Base-by-base conservation (phyloP, 768 basidiomycete species). In the Cantharellus cinnabarinus region DNA sequence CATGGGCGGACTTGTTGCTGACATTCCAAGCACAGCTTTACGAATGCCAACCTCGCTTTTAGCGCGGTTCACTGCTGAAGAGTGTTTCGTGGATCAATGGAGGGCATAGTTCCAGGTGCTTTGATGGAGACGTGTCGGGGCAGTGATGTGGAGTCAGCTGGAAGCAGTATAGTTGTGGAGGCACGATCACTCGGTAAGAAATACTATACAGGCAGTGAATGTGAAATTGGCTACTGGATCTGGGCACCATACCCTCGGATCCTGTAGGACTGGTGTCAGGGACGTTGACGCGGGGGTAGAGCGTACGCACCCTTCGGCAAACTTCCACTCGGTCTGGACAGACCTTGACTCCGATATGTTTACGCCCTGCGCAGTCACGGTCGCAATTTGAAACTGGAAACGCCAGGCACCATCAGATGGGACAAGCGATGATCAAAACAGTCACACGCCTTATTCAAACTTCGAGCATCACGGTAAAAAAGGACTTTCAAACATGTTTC, bases 401-500 rank as follows among this genome's bases (percentile, higher is more conserved):
- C n/a, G 54, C 44, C 10, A 10, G 44, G 44, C 10, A 10, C 44
- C 44, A 10, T 29, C 44, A 48, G 10, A 48, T 10, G 10, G 10
- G 29, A 48, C 37, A 20, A 48, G 34, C 7, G 29, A 38, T 57
- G 44, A 37, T 52, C 35, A 39, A 58, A 42, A 51, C 44, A 48
- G n/a, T 39, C 50, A 67, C 75, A 40, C 63, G 89, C 93, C 80
- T 97, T 95, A 77, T 98, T 86, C 69, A 93, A 73, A 73, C 87
- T 89, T 64, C 94, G 77, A 3, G 94, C 94, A 65, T 99, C 95
- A 50, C 95, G 81, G 72, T 99, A 99, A 72, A 83, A 98, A 54
- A 99, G 77, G 14, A 98, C 91, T 64, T 82, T 81, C 83, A 99
- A 88, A 68, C 85, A 81, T 56, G 85, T 79, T 66, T 85, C 79